These are phyloP conservation scores for Plasmodium relictum DNA, from an alignment of 169 alveolate genomes.

Conservation along the genomic window DNA sequence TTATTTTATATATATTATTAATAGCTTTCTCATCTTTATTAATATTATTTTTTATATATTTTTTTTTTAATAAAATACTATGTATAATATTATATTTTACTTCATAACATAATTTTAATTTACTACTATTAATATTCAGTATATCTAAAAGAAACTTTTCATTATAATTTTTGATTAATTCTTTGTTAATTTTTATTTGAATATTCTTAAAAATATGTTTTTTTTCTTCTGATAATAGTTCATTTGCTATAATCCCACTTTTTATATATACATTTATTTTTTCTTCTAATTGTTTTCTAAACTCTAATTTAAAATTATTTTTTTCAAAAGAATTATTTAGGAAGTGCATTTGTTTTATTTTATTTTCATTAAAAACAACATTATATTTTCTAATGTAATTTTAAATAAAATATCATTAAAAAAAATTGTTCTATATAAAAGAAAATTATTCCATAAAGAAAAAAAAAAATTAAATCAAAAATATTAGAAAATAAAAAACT, in stretches of 20 bases:
- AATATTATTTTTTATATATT: constrained; percentile 2
- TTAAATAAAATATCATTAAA: too few species aligned
- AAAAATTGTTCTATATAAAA: too few species aligned
- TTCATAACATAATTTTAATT: constrained; percentile 38
- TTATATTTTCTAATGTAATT: too few species aligned
- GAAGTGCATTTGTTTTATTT: constrained; percentile 34
- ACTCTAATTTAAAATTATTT: constrained; percentile 4
- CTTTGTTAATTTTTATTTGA: constrained; percentile 35
- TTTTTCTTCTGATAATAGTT: neutral
- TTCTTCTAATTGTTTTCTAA: constrained; percentile 35
- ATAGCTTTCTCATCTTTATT: neutral
- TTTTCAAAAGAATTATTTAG: constrained; percentile 31
- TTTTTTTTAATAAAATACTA: constrained; percentile 43
- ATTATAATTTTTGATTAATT: constrained; percentile 30
- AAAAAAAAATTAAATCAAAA: too few species aligned
- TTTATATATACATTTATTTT: constrained; percentile 44
- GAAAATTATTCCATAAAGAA: too few species aligned
- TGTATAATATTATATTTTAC: constrained; percentile 52
- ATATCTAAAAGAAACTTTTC: constrained; percentile 32
- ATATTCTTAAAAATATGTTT: neutral
- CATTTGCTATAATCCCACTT: constrained; percentile 7
- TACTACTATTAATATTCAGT: constrained; percentile 49
- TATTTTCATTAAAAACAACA: neutral
- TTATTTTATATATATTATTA: constrained; percentile 47
- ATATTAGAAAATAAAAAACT: too few species aligned